Base-by-base conservation (phyloP, 768 basidiomycete species). In the Nidula microcarpa region DNA sequence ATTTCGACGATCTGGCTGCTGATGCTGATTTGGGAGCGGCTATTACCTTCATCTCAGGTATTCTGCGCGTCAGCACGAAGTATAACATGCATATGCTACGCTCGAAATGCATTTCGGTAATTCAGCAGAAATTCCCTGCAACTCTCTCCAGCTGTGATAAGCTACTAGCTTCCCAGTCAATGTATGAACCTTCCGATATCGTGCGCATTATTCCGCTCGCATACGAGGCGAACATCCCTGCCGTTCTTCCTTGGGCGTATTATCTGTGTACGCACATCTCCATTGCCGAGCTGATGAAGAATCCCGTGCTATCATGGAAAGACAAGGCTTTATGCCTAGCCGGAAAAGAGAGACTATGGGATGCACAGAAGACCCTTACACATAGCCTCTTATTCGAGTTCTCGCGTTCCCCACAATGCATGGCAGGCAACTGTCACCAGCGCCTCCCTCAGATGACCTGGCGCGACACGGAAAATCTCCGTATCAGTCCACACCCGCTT, bases 231-330 rank as follows among this genome's bases (percentile, higher is more conserved):
- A 72, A 69, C 43, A 66, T 76, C 5, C 74, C 72, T 6, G 68
- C 66, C 47, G 67, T 76, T 23, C 70, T 76, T 1, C 75, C 75
- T 0, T 76, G 75, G 75, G 74, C 75, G 1, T 75, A 73, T 57
- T 76, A 76, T 51, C 72, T 76, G 50, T 75, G 73, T 46, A 69
- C 73, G 0, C 74, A 75, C 45, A 73, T 76, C 35, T 43, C 57
- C 11, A 63, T 64, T 16, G 68, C 72, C 18, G 64, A 68, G 10
- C 63, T 76, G 6, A 58, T 76, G 9, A 55, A 62, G 5, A 69
- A 75, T 52, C 39, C 59, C 1, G 65, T 67, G 5, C 60, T 76
- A 30, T 71, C 72, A 2, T 76, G 75, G 75, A 59, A 61, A 17
- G 72, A 75, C 55, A 76, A 74, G 51, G 69, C 75, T 0, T 62